Conservation (phyloP, 2,329 filamentous ascomycete species). For the Endoconidiophora laricicola region DNA sequence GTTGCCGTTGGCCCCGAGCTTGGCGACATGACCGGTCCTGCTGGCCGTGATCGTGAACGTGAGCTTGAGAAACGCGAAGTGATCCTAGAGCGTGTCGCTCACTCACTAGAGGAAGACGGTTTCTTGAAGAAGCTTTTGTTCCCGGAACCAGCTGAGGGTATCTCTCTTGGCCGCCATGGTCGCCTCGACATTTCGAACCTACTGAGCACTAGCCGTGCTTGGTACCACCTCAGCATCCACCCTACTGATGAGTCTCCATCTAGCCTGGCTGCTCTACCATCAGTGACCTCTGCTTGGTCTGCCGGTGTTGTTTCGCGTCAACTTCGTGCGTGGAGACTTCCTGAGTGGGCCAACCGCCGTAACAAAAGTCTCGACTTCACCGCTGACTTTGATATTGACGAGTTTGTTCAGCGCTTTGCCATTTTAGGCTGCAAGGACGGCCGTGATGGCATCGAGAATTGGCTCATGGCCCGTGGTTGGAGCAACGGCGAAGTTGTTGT, state of each 20-base stretch:
- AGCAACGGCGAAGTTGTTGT: conserved; percentile 93
- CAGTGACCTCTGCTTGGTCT: conserved; percentile 75
- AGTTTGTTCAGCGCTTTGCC: conserved; percentile 73
- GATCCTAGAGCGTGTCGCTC: conserved; percentile 70
- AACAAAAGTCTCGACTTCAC: conserved; percentile 90
- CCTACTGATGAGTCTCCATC: conserved; percentile 76
- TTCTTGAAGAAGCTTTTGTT: conserved; percentile 73
- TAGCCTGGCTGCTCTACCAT: conserved; percentile 52
- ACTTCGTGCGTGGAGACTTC: conserved; percentile 78
- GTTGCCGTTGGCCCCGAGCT: conserved; percentile 62
- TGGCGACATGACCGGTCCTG: conserved; percentile 51
- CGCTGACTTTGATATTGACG: conserved; percentile 85
- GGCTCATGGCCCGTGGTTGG: conserved; percentile 90
- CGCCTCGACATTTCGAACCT: conserved; percentile 62
- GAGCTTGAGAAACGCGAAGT: conserved; percentile 68
- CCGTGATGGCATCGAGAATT: conserved; percentile 81
- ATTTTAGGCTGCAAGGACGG: conserved; percentile 77
- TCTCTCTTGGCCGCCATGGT: conserved; percentile 59
- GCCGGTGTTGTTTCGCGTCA: conserved; percentile 85
- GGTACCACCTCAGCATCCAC: conserved; percentile 87
- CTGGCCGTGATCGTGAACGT: conserved; percentile 56
- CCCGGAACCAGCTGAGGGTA: conserved; percentile 60
- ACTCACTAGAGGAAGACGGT: conserved; percentile 64
- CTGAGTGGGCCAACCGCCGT: conserved; percentile 90
- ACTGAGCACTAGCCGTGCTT: conserved; percentile 71